Evolutionary conservation across 106 monocot species (phyloP).

Genomic region (Allium sativum): DNA sequence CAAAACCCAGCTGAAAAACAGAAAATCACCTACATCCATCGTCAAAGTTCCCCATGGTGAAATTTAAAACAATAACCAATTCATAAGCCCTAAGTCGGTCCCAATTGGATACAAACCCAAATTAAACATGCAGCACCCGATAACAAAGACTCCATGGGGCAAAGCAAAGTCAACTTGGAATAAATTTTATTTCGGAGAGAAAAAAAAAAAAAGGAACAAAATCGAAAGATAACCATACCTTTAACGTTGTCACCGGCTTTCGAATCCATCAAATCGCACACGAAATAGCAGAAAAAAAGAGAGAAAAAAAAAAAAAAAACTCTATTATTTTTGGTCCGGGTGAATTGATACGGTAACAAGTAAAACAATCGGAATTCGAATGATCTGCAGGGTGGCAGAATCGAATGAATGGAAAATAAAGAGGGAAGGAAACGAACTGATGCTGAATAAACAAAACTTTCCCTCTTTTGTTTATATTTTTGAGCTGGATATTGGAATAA

Average conservation of each 20-base stretch:
- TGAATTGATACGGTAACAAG: constrained; percentile 7
- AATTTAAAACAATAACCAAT: background rate
- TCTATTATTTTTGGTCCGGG: constrained; percentile 16
- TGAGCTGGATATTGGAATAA: too few species aligned
- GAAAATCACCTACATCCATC: background rate
- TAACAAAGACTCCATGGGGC: too few species aligned
- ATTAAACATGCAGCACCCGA: too few species aligned
- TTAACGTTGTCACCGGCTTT: constrained; percentile 3
- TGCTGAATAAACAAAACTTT: too few species aligned
- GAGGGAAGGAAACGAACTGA: too few species aligned
- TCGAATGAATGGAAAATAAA: background rate
- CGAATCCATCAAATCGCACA: constrained; percentile 34
- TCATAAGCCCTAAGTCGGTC: background rate
- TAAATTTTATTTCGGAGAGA: too few species aligned
- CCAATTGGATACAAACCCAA: background rate
- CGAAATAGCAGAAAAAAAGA: constrained; percentile 25
- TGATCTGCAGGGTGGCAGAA: background rate
- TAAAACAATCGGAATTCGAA: background rate
- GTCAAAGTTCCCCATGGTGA: background rate
- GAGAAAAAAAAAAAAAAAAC: too few species aligned
- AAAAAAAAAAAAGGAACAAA: background rate
- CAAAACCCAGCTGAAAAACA: background rate
- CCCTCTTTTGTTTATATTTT: too few species aligned
- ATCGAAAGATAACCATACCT: constrained; percentile 2
- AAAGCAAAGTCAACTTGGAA: too few species aligned